phyloP scores from a whole-genome alignment of 129 eudicot species.

The Flaveria brownii region DNA sequence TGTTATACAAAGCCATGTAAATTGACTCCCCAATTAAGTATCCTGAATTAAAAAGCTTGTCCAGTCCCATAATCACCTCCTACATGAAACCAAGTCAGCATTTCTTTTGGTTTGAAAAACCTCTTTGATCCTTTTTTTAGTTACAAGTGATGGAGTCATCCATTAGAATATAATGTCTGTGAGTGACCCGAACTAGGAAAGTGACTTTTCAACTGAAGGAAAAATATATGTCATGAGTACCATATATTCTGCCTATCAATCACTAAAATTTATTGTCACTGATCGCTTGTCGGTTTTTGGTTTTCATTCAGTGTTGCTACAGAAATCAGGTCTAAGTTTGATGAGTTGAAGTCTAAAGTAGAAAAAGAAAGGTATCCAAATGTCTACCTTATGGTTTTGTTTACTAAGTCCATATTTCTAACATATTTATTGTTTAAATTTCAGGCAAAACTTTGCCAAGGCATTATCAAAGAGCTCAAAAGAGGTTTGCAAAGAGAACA shows the following conservation, averaged over 20 bases:
- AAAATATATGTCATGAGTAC: neutral
- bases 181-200: constrained; percentile 16
- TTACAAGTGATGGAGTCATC: neutral
- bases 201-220: neutral
- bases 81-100: constrained; percentile 4
- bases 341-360: constrained; percentile 75
- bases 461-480: constrained; percentile 91
- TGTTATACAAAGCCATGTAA: neutral
- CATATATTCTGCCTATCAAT: constrained; percentile 3
- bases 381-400: constrained; percentile 8
- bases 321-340: constrained; percentile 72
- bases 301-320: constrained; percentile 65
- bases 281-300: neutral
- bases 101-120: neutral
- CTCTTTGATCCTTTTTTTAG: neutral
- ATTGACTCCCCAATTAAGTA: neutral
- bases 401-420: neutral
- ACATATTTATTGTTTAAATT: constrained; percentile 12
- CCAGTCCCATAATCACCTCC: neutral
- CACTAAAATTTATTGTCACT: constrained; percentile 4
- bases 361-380: constrained; percentile 86
- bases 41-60: neutral
- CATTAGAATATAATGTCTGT: constrained; percentile 9
- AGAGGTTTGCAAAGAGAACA: constrained; percentile 58
- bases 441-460: constrained; percentile 89